Base-by-base conservation (phyloP, 306 rosid species). In the Herpetospermum pedunculosum region DNA sequence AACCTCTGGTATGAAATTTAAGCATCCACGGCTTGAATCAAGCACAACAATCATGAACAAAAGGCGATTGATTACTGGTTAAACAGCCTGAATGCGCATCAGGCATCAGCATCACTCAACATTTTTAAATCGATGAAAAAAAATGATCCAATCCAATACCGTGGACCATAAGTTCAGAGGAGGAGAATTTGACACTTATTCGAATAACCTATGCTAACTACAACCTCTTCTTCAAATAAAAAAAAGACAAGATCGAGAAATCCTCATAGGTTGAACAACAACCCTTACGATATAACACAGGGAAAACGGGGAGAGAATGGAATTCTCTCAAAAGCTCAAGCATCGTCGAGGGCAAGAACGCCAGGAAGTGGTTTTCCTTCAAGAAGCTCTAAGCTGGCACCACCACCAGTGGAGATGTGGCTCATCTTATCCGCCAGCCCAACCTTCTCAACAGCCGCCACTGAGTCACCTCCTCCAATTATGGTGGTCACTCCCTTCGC, bases 321-420 rank as follows among this genome's bases (percentile, higher is more conserved):
- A 9, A 0, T n/a, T 16, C 62, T 13, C 70, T n/a, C 70, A 19
- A 72, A 38, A 58, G 79, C 75, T 87, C 49, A 93, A 50, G 97
- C 98, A 55, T 91, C 90, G 67, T 89, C 82, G 25, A 91, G 97
- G 49, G 97, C 98, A 59, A 89, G 91, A 76, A 94, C 98, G 40
- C 96, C 98, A 16, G 98, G 98, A 78, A 94, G 98, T 60, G 77
- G 50, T 81, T 94, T 94, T 43, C 97, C 98, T 82, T 94, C 98
- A 59, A 94, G 98, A 83, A 93, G 97, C 96, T 91, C 98, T 55
- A 93, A 86, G 88, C 98, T 93, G 77, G 98, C 98, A 77, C 98
- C 98, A 2, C 98, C 98, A 32, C 98, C 98, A 0, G 98, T 93
- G 1, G 97, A 90, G 81, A 93, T 93, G 87, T 93, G 98, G 84